Conservation (phyloP, 257 asterid genomes). For the Thymus mandschuricus region DNA sequence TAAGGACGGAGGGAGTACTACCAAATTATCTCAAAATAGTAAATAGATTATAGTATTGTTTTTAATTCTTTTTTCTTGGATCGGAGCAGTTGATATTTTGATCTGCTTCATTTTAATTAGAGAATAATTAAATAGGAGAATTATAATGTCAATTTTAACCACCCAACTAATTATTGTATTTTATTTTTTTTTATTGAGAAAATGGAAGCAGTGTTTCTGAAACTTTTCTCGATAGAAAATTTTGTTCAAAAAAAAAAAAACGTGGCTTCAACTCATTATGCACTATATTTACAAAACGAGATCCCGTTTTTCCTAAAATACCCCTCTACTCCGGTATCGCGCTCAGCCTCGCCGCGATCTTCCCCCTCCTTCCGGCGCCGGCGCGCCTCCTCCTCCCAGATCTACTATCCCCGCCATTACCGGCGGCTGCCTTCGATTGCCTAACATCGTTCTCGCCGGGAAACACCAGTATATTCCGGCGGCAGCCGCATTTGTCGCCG, state of each 20-base stretch:
- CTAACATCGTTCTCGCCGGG: slow-evolving; percentile 34
- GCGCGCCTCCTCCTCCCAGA: slow-evolving; percentile 36
- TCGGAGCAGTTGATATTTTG: neutral
- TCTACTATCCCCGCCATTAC: slow-evolving; percentile 31
- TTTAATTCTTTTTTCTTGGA: neutral
- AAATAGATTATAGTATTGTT: too few species aligned
- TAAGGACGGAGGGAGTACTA: too few species aligned
- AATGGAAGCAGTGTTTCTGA: neutral
- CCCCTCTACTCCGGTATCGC: slow-evolving; percentile 79
- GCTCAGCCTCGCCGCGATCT: slow-evolving; percentile 51
- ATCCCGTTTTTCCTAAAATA: slow-evolving; percentile 33
- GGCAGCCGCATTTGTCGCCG: slow-evolving; percentile 63
- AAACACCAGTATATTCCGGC: slow-evolving; percentile 44
- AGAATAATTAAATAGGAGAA: neutral
- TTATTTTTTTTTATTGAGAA: neutral
- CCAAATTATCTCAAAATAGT: too few species aligned
- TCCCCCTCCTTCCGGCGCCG: slow-evolving; percentile 49
- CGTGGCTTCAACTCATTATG: slow-evolving; percentile 14
- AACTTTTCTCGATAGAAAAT: slow-evolving; percentile 19
- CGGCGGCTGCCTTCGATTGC: slow-evolving; percentile 35
- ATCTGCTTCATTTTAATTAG: neutral
- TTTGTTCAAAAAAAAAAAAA: slow-evolving; percentile 11
- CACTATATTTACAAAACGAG: slow-evolving; percentile 44
- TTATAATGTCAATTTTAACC: slow-evolving; percentile 6
- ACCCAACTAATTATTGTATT: neutral